These are phyloP conservation scores for Globisporangium splendens DNA, from an alignment of 352 stramenopile species.

Conservation along the genomic window DNA sequence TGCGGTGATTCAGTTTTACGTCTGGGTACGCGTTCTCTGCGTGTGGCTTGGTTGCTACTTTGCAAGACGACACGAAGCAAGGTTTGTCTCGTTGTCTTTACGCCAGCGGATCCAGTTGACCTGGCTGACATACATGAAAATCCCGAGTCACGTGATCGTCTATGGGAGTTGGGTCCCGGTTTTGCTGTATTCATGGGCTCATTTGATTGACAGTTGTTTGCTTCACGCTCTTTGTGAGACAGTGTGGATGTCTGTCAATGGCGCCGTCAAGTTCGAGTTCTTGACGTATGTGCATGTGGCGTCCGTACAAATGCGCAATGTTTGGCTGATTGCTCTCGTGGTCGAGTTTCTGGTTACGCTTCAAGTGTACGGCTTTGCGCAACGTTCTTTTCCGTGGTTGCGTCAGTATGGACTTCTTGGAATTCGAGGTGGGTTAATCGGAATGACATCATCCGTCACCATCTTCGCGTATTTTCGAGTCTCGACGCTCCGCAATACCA, in stretches of 20 bases:
- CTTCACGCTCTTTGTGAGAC: slow-evolving; percentile 14
- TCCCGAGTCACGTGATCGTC: slow-evolving; percentile 18
- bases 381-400: not conserved
- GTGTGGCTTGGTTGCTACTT: slow-evolving; percentile 12
- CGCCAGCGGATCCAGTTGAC: not conserved
- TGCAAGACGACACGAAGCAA: not conserved
- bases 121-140: slow-evolving; percentile 7
- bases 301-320: slow-evolving; percentile 18
- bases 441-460: not conserved
- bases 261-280: slow-evolving; percentile 15
- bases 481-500: not conserved
- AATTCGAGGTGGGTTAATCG: slow-evolving; percentile 1
- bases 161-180: slow-evolving; percentile 21
- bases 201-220: slow-evolving; percentile 12
- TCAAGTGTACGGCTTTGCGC: slow-evolving; percentile 1
- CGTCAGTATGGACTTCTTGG: not conserved
- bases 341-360: not conserved
- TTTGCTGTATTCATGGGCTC: slow-evolving; percentile 10
- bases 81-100: not conserved
- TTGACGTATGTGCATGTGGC: slow-evolving; percentile 13
- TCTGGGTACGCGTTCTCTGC: slow-evolving; percentile 11
- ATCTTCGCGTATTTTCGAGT: slow-evolving; percentile 6
- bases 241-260: slow-evolving; percentile 15
- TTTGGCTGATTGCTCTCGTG: slow-evolving; percentile 14
- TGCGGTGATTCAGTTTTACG: slow-evolving; percentile 27